phyloP scores from a whole-genome alignment of 768 basidiomycete genomes.

The Pilatotrama ljubarskyi region DNA sequence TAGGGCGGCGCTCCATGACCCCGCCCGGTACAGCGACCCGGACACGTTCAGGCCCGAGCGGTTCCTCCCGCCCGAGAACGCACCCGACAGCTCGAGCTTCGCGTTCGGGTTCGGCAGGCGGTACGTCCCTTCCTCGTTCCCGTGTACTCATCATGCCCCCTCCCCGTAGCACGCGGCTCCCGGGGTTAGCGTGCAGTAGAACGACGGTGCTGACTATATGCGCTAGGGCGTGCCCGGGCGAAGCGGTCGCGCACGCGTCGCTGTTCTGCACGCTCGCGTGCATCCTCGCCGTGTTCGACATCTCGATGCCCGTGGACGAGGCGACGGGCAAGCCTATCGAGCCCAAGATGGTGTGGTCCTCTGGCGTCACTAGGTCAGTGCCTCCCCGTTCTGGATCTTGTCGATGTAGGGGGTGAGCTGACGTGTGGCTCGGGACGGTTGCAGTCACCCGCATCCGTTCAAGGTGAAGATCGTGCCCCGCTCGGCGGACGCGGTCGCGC shows the following conservation, averaged over 20 bases:
- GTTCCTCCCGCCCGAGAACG: conserved; percentile 2
- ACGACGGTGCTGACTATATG: too few relatives aligned
- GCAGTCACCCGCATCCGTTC: not conserved
- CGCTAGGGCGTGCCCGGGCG: conserved; percentile 15
- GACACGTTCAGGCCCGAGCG: conserved; percentile 26
- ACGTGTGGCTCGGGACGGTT: not conserved
- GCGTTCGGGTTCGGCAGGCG: conserved; percentile 18
- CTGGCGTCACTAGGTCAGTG: not conserved
- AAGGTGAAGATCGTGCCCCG: not conserved
- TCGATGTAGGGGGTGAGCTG: not conserved
- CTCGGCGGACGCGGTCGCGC: not conserved
- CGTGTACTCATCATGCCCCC: not conserved
- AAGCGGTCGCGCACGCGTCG: conserved; percentile 3
- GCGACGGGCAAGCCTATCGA: not conserved
- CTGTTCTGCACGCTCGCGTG: conserved; percentile 13
- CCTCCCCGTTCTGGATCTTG: not conserved
- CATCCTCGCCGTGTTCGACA: conserved; percentile 18
- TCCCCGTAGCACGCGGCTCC: too few relatives aligned
- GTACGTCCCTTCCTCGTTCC: not conserved
- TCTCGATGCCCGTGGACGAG: conserved; percentile 8
- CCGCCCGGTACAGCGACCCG: conserved; percentile 29
- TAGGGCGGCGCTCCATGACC: not conserved
- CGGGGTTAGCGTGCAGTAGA: too few relatives aligned
- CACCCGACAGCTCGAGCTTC: not conserved
- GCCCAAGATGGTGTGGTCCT: not conserved